phyloP scores from a whole-genome alignment of 2,329 filamentous ascomycete genomes.

The Hypoxylon rubiginosum region DNA sequence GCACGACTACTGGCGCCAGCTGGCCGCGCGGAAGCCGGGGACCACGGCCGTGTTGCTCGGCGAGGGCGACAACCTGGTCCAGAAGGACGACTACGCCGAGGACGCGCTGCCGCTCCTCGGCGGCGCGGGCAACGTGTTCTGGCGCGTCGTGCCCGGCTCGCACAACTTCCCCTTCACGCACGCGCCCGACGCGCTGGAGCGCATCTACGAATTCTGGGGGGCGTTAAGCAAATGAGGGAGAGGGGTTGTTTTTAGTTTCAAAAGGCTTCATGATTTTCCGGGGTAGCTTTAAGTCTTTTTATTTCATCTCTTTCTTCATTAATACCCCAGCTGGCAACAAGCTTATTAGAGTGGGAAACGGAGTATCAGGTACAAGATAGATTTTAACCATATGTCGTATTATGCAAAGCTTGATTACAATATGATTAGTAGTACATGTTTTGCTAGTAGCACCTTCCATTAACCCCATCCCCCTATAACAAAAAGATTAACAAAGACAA shows the following conservation, averaged over 20 bases:
- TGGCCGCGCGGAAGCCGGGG: slow-evolving; percentile 59
- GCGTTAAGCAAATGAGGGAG: slow-evolving; percentile 22
- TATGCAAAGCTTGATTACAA: slow-evolving; percentile 34
- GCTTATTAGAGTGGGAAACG: neutral
- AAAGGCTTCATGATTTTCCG: too few relatives aligned
- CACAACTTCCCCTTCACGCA: slow-evolving; percentile 76
- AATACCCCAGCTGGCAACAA: slow-evolving; percentile 1
- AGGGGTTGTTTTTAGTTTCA: neutral
- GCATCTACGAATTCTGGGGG: slow-evolving; percentile 64
- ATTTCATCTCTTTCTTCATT: neutral
- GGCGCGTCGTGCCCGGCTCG: slow-evolving; percentile 65
- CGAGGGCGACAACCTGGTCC: slow-evolving; percentile 65
- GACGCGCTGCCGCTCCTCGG: slow-evolving; percentile 66
- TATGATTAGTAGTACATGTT: slow-evolving; percentile 24
- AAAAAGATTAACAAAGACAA: too few relatives aligned
- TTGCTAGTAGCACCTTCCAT: slow-evolving; percentile 7
- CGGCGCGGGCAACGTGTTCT: slow-evolving; percentile 63
- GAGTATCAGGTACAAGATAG: neutral
- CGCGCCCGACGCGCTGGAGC: slow-evolving; percentile 58
- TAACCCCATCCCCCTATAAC: neutral
- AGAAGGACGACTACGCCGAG: slow-evolving; percentile 62
- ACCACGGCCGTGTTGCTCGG: slow-evolving; percentile 68
- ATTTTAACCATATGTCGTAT: slow-evolving; percentile 29
- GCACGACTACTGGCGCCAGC: slow-evolving; percentile 63
- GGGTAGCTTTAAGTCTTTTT: neutral